Percentiles rank a stretch among this genome's conserved stretches.
Conservation (phyloP, 352 stramenopile species). For the Pythium sp. region DNA sequence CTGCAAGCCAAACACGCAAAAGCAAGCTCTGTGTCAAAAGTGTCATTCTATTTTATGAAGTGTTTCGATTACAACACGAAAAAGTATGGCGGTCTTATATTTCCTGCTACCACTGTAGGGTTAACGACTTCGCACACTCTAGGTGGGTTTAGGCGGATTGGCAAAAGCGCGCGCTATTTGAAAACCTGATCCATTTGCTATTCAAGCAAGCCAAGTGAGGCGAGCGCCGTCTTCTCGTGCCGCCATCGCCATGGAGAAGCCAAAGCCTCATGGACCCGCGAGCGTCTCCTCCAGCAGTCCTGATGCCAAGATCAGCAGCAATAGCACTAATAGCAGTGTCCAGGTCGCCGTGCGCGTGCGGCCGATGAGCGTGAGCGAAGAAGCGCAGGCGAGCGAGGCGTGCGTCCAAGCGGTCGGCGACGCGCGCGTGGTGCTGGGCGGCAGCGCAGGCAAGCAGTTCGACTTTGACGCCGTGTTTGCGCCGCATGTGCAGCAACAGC, state of each 20-base stretch:
- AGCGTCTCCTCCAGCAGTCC: slow-evolving; percentile 1
- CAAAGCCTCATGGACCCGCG: not conserved
- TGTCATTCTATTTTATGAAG: too few relatives aligned
- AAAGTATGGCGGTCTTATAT: too few relatives aligned
- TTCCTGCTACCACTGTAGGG: too few relatives aligned
- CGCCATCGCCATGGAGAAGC: not conserved
- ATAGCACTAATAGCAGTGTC: slow-evolving; percentile 23
- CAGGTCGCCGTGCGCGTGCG: slow-evolving; percentile 56
- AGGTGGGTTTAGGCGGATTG: too few relatives aligned
- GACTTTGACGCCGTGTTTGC: slow-evolving; percentile 84
- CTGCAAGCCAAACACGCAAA: too few relatives aligned
- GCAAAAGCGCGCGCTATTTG: slow-evolving; percentile 3
- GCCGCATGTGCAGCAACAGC: slow-evolving; percentile 22
- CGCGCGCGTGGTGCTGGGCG: slow-evolving; percentile 29
- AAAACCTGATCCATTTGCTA: not conserved
- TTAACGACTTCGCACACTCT: too few relatives aligned
- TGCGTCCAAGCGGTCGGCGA: slow-evolving; percentile 27
- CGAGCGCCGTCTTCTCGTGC: not conserved
- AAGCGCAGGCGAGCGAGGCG: slow-evolving; percentile 34
- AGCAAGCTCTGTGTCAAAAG: too few relatives aligned
- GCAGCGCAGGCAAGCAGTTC: slow-evolving; percentile 40
- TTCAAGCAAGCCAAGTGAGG: not conserved
- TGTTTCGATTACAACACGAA: too few relatives aligned
- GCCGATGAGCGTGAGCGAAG: slow-evolving; percentile 40
- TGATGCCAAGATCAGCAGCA: not conserved